Conservation (phyloP, 257 asterid genomes). For the Nicotiana tabacum region DNA sequence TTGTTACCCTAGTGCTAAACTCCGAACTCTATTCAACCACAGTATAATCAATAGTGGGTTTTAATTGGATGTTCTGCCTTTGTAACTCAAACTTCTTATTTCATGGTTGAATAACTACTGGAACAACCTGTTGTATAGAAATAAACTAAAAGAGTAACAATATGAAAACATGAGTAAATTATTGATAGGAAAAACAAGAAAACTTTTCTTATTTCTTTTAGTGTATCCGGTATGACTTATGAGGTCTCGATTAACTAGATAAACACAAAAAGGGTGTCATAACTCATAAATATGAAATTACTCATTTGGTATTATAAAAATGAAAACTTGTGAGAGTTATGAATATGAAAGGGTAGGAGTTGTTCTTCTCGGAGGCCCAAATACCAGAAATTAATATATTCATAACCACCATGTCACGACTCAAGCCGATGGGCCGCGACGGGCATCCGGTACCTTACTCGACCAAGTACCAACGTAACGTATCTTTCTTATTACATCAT, state of each 20-base stretch:
- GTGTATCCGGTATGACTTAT: not conserved
- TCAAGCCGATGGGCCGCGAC: no score
- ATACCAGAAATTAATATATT: not conserved
- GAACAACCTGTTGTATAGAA: no score
- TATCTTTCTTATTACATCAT: no score
- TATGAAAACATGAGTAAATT: not conserved
- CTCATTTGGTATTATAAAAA: not conserved
- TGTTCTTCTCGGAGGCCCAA: not conserved
- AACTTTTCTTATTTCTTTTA: no score
- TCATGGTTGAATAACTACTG: not conserved
- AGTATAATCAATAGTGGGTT: no score
- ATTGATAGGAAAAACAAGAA: not conserved
- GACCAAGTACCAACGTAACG: no score
- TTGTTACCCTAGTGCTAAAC: not conserved
- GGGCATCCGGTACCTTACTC: no score
- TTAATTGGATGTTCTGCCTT: no score
- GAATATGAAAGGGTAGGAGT: not conserved
- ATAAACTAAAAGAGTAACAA: not conserved
- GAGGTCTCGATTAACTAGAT: not conserved
- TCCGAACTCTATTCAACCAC: not conserved
- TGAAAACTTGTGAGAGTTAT: not conserved
- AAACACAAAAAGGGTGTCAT: not conserved
- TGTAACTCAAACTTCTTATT: not conserved
- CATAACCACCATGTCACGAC: no score
- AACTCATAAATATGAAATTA: not conserved